Conservation (phyloP, 2,329 filamentous ascomycete genomes). For the Aspergillus unguis region DNA sequence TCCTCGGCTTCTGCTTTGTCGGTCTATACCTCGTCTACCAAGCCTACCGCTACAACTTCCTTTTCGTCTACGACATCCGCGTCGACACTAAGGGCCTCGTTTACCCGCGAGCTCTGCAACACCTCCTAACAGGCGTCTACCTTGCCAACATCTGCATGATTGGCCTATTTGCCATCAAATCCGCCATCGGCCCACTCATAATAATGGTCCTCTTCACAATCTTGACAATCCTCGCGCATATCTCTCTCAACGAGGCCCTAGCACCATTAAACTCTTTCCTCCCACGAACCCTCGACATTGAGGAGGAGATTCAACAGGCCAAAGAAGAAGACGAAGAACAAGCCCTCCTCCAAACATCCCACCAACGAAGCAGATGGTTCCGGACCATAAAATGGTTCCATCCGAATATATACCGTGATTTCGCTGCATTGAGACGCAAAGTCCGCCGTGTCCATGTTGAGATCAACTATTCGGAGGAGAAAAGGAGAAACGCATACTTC, state of each 20-base stretch:
- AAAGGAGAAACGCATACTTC: constrained; percentile 66
- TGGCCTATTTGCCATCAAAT: constrained; percentile 72
- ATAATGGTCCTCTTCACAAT: constrained; percentile 73
- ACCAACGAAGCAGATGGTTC: constrained; percentile 11
- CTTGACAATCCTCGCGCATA: constrained; percentile 71
- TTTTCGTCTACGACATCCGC: constrained; percentile 77
- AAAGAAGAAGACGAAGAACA: constrained; percentile 33
- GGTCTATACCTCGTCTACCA: constrained; percentile 79
- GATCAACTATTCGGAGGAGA: constrained; percentile 60
- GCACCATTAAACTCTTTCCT: constrained; percentile 59
- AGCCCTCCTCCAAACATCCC: background rate
- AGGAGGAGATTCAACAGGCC: constrained; percentile 47
- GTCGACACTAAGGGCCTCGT: constrained; percentile 86
- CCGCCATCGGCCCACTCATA: constrained; percentile 63
- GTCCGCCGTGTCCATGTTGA: constrained; percentile 58
- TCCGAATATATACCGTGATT: constrained; percentile 73
- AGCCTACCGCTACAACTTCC: constrained; percentile 83
- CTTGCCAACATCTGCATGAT: constrained; percentile 79
- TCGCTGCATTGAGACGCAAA: constrained; percentile 65
- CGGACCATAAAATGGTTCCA: constrained; percentile 52
- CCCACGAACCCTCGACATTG: constrained; percentile 63
- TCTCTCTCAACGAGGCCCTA: constrained; percentile 49
- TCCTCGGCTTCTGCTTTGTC: constrained; percentile 75
- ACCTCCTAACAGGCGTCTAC: constrained; percentile 80
- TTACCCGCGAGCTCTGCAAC: constrained; percentile 80